These are phyloP conservation scores for Microcyclosporella mali DNA, from an alignment of 2,329 filamentous ascomycete genomes.

Conservation along the genomic window DNA sequence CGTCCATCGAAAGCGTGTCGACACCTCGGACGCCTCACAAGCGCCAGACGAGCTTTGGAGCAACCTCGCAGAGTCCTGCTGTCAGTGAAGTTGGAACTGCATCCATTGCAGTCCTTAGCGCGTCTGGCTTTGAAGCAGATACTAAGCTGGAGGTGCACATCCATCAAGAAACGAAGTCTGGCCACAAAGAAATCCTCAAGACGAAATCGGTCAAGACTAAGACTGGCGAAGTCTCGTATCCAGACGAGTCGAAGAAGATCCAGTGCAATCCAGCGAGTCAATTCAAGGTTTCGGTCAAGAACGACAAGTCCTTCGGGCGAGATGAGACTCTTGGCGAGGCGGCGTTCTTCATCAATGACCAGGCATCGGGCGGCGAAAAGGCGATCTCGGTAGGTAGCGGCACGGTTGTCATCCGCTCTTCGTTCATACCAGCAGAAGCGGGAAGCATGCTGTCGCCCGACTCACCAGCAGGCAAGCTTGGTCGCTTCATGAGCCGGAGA, in stretches of 20 bases:
- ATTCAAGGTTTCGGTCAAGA: conserved; percentile 80
- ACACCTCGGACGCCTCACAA: conserved; percentile 36
- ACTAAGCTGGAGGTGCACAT: conserved; percentile 32
- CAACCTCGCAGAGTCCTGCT: conserved; percentile 21
- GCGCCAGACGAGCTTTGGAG: conserved; percentile 42
- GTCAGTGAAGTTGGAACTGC: conserved; percentile 62
- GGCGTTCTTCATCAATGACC: conserved; percentile 87
- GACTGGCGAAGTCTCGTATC: conserved; percentile 60
- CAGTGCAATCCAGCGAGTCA: conserved; percentile 73
- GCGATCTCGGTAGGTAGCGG: conserved; percentile 71
- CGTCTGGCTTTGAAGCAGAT: conserved; percentile 62
- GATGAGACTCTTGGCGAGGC: conserved; percentile 82
- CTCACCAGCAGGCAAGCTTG: conserved; percentile 20
- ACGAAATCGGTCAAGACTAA: conserved; percentile 81
- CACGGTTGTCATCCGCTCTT: conserved; percentile 51
- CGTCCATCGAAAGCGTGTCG: conserved; percentile 18
- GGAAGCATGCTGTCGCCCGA: conserved; percentile 15
- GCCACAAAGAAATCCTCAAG: conserved; percentile 75
- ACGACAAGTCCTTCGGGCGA: conserved; percentile 76
- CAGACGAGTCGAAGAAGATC: conserved; percentile 53
- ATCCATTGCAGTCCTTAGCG: conserved; percentile 71
- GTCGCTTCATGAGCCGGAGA: conserved; percentile 22
- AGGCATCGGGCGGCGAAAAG: conserved; percentile 59
- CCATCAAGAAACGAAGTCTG: conserved; percentile 47
- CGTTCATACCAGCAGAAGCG: conserved; percentile 25